phyloP scores from a whole-genome alignment of 352 stramenopile genomes.

The Phytophthora pseudosyringae region DNA sequence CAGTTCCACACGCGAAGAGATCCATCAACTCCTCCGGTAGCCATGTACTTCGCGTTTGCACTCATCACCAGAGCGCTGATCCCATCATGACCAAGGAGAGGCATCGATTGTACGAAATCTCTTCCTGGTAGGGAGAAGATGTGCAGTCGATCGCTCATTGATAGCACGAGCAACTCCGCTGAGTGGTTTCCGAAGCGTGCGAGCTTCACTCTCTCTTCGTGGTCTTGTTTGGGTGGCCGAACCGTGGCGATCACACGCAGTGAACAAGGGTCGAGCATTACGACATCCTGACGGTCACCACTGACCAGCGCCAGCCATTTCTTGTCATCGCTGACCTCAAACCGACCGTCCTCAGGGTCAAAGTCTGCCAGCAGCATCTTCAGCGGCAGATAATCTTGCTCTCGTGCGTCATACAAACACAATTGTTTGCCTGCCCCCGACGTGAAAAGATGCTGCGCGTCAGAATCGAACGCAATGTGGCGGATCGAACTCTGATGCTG shows the following conservation, averaged over 20 bases:
- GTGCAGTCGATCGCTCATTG: constrained; percentile 53
- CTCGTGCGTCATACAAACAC: constrained; percentile 62
- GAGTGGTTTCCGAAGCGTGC: constrained; percentile 55
- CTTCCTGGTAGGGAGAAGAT: constrained; percentile 53
- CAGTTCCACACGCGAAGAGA: constrained; percentile 74
- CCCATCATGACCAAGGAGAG: constrained; percentile 54
- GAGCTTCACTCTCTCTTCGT: constrained; percentile 42
- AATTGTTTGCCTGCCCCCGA: constrained; percentile 62
- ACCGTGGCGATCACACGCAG: constrained; percentile 46
- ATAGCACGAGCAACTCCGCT: constrained; percentile 59
- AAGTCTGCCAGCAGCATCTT: constrained; percentile 79
- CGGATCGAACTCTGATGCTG: constrained; percentile 84
- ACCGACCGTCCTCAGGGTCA: constrained; percentile 31
- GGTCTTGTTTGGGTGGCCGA: constrained; percentile 34
- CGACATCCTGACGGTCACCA: constrained; percentile 32
- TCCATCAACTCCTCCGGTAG: constrained; percentile 57
- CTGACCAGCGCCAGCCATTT: constrained; percentile 49
- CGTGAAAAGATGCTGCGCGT: constrained; percentile 57
- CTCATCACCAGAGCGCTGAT: constrained; percentile 60
- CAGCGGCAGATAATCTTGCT: constrained; percentile 57
- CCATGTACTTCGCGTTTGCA: constrained; percentile 72
- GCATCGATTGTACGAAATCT: constrained; percentile 57
- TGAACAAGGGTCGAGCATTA: constrained; percentile 49
- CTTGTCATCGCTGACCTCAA: constrained; percentile 48
- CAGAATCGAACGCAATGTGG: constrained; percentile 56